Conservation (phyloP, 768 basidiomycete species). For the Lentinula boryana region DNA sequence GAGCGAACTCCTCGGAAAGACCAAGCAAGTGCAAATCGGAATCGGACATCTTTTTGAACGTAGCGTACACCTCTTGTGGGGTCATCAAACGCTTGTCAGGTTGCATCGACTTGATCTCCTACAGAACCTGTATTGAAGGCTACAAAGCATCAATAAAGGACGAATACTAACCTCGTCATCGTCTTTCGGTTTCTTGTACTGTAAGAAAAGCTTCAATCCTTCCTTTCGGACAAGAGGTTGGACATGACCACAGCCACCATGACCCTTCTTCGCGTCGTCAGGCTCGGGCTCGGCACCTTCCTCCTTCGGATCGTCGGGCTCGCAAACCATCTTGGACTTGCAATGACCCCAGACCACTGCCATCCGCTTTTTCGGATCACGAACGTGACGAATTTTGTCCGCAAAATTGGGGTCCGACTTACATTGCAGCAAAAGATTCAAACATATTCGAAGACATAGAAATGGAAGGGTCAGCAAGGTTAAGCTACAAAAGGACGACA, state of each 20-base stretch:
- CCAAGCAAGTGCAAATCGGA: constrained; percentile 86
- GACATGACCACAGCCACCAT: constrained; percentile 93
- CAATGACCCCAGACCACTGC: constrained; percentile 79
- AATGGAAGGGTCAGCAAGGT: constrained; percentile 63
- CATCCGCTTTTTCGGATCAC: constrained; percentile 85
- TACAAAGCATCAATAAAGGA: neutral
- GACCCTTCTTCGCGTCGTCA: constrained; percentile 80
- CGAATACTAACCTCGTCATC: constrained; percentile 80
- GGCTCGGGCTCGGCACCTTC: constrained; percentile 66
- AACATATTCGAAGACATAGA: constrained; percentile 37
- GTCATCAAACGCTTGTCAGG: constrained; percentile 80
- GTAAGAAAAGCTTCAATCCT: constrained; percentile 88
- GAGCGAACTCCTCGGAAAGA: constrained; percentile 90
- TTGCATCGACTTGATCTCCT: constrained; percentile 79
- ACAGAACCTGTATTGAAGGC: constrained; percentile 8
- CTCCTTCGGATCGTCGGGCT: constrained; percentile 83
- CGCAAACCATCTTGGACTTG: constrained; percentile 86
- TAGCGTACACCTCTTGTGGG: constrained; percentile 84
- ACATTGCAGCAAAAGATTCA: constrained; percentile 23
- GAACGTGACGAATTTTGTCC: constrained; percentile 81
- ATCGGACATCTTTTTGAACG: constrained; percentile 94
- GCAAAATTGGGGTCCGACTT: constrained; percentile 84
- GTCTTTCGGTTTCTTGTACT: constrained; percentile 92
- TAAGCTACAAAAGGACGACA: constrained; percentile 25
- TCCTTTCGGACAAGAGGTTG: constrained; percentile 93